phyloP scores from a whole-genome alignment of 106 monocot genomes.

The Triglochin maritima region DNA sequence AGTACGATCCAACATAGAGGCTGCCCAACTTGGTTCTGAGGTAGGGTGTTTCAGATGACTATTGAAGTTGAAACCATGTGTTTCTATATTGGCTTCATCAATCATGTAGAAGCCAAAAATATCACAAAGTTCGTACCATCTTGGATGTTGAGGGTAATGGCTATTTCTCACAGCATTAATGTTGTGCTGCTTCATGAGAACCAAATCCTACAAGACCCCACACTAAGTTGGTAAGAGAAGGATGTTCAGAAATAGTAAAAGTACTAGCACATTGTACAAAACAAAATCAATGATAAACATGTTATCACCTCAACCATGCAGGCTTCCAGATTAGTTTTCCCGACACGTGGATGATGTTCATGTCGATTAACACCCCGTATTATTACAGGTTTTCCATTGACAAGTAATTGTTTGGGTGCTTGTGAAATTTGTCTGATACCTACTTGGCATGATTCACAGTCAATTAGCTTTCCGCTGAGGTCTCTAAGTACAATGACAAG shows the following conservation, averaged over 20 bases:
- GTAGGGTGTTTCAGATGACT: slow-evolving; percentile 76
- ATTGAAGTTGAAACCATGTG: slow-evolving; percentile 77
- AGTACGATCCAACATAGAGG: slow-evolving; percentile 84
- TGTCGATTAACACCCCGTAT: slow-evolving; percentile 93
- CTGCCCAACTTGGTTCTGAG: slow-evolving; percentile 68
- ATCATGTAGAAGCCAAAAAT: slow-evolving; percentile 95
- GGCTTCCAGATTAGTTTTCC: slow-evolving; percentile 84
- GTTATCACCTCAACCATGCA: slow-evolving; percentile 87
- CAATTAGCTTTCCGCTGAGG: slow-evolving; percentile 54
- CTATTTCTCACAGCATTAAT: slow-evolving; percentile 99
- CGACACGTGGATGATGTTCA: slow-evolving; percentile 91
- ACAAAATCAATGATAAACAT: background rate
- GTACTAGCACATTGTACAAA: background rate
- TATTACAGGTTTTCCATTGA: slow-evolving; percentile 80
- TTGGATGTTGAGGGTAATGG: slow-evolving; percentile 95
- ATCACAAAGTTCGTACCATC: slow-evolving; percentile 97
- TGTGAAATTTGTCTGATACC: slow-evolving; percentile 65
- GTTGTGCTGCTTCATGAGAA: slow-evolving; percentile 92
- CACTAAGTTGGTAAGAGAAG: background rate
- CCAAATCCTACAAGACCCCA: slow-evolving; percentile 53
- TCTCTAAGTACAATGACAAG: slow-evolving; percentile 83
- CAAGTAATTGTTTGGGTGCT: slow-evolving; percentile 76
- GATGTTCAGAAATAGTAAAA: background rate
- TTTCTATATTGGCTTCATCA: slow-evolving; percentile 98
- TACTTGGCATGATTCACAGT: slow-evolving; percentile 98